phyloP scores from a whole-genome alignment of 441 rosid species.

The Populus trichocarpa region DNA sequence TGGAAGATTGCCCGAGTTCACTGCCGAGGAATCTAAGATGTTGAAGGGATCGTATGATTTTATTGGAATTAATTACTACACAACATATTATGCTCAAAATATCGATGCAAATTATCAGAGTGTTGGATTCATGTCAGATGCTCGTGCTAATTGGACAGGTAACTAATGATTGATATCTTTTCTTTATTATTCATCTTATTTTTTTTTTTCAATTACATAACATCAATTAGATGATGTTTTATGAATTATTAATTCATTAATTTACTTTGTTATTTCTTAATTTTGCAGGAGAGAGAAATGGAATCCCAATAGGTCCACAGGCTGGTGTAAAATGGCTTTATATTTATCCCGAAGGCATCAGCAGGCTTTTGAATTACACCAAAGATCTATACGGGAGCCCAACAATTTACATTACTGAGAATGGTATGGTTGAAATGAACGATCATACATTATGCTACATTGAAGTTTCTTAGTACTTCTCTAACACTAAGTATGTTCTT shows the following conservation, averaged over 20 bases:
- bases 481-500: background rate
- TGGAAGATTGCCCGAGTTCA: constrained; percentile 1
- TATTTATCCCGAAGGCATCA: background rate
- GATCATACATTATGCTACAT: background rate
- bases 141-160: background rate
- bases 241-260: background rate
- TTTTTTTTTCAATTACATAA: background rate
- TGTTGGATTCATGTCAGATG: background rate
- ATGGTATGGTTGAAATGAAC: background rate
- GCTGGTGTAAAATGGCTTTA: background rate
- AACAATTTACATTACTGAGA: background rate
- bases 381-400: background rate
- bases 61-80: background rate
- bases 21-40: background rate
- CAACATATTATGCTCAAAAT: background rate
- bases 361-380: background rate
- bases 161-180: background rate
- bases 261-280: background rate
- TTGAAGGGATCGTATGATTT: background rate
- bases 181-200: background rate
- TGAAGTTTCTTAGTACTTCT: background rate
- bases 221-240: background rate
- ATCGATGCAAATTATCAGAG: background rate
- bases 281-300: background rate
- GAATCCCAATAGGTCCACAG: background rate